These are phyloP conservation scores for Sporothrix luriei DNA, from an alignment of 2,329 filamentous ascomycete genomes.

Conservation along the genomic window DNA sequence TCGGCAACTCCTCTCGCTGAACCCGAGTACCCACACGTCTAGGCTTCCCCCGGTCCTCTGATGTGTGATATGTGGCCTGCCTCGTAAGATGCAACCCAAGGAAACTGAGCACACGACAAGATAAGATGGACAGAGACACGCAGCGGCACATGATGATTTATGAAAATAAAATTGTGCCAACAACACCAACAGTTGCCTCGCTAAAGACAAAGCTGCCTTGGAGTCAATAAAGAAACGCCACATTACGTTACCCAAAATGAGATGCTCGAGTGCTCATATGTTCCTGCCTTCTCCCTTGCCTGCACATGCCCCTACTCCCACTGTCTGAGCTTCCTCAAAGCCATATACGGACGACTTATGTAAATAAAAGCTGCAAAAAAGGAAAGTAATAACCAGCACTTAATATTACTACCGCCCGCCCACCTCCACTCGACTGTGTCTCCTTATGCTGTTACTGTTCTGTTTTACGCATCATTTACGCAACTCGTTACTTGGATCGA, in stretches of 20 bases:
- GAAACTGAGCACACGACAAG: slow-evolving; percentile 12
- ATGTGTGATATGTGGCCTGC: not conserved
- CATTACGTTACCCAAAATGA: slow-evolving; percentile 9
- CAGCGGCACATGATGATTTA: not conserved
- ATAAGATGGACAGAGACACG: not conserved
- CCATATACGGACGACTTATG: too few species aligned
- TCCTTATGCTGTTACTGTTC: not conserved
- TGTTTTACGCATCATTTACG: slow-evolving; percentile 13
- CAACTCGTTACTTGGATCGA: slow-evolving; percentile 5
- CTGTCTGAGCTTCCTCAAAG: not conserved
- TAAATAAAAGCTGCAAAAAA: not conserved
- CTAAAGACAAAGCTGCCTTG: not conserved
- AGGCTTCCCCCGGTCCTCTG: not conserved
- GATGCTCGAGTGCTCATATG: too few species aligned
- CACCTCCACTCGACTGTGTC: not conserved
- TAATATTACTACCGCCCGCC: not conserved
- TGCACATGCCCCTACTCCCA: not conserved
- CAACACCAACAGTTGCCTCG: not conserved
- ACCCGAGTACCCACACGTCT: not conserved
- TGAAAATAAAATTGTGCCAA: not conserved
- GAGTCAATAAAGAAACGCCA: slow-evolving; percentile 18
- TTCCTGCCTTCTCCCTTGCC: not conserved
- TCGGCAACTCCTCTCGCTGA: slow-evolving; percentile 3
- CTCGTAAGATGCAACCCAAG: not conserved
- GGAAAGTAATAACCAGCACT: not conserved